Evolutionary conservation across 2,329 filamentous ascomycete genomes (phyloP), one percentile per base, ranked within the genome.

Genomic region (Rutstroemia sp.): DNA sequence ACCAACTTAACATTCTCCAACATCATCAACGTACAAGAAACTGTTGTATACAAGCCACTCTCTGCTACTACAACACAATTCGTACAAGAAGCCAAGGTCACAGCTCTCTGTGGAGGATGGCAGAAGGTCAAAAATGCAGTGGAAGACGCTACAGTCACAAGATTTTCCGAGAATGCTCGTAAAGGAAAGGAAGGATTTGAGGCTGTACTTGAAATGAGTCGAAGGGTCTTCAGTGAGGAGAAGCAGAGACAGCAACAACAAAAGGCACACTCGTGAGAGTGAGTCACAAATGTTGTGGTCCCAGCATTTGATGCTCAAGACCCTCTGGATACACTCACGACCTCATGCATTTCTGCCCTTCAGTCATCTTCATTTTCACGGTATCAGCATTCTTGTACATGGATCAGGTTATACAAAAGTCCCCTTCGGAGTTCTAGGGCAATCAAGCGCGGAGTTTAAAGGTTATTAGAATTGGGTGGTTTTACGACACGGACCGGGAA

Each of bases 111-210:
- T 72, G 92, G 94, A 64, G 94, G 94, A 60, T 99, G 94, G 92
- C 89, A 96, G 75, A 90, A 91, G 70, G 91, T 97, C 70, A 94
- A 90, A 78, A 96, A 94, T 74, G 89, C 86, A 70, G 95, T 99
- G 66, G 94, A 99, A 76, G 91, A 97, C 66, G 85, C 89, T 52
- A 88, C 91, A 44, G 87, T 97, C 46, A 88, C 87, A 62, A 79
- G 90, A 54, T 99, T 99, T 76, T 82, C 84, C 64, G 90, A 99
- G 73, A 99, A 99, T 68, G 92, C 94, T 23, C 78, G 79, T 64
- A 92, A 89, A 74, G 94, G 94, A 62, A 85, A 88, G 62, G 92
- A 97, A 73, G 94, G 94, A 1, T 99, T 99, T 70, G 94, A 99
- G 76, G 83, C 87, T 60, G 94, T 99, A 8, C 79, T 99, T 34